phyloP scores from a whole-genome alignment of 163 green algal species.

The Coccomyxa subellipsoidea region DNA sequence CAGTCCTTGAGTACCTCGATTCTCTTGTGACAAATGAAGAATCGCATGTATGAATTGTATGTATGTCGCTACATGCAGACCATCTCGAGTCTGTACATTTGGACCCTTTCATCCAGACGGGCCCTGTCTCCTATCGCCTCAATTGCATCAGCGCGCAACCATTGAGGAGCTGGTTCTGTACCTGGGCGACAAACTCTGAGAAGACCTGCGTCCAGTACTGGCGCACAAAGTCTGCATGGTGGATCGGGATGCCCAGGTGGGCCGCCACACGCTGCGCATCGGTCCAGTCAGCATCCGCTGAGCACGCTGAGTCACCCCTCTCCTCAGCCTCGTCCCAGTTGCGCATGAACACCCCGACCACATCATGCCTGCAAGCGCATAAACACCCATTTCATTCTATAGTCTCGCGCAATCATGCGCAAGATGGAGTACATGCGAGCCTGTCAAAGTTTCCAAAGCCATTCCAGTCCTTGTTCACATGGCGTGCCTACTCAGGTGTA shows the following conservation, averaged over 20 bases:
- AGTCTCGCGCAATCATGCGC: not conserved
- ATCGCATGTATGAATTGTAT: too few species aligned
- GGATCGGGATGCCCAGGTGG: constrained; percentile 56
- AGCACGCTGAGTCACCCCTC: constrained; percentile 52
- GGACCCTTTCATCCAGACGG: too few species aligned
- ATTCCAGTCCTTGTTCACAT: too few species aligned
- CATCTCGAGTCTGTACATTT: too few species aligned
- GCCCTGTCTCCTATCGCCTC: too few species aligned
- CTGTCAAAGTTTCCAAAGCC: not conserved
- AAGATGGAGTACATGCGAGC: not conserved
- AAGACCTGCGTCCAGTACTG: constrained; percentile 80
- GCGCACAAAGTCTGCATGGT: constrained; percentile 71
- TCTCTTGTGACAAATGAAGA: too few species aligned
- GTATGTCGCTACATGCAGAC: too few species aligned
- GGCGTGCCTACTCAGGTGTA: too few species aligned
- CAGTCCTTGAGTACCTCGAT: too few species aligned
- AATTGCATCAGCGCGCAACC: too few species aligned
- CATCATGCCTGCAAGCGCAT: constrained; percentile 29
- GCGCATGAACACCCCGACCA: constrained; percentile 76
- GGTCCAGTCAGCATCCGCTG: constrained; percentile 41
- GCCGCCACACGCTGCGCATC: constrained; percentile 13
- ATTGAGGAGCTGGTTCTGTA: too few species aligned
- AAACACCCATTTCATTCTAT: not conserved
- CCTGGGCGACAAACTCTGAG: constrained; percentile 53
- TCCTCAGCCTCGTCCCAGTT: constrained; percentile 85